Base-by-base conservation (phyloP, 495 filamentous ascomycete species). In the Collariella sp. region DNA sequence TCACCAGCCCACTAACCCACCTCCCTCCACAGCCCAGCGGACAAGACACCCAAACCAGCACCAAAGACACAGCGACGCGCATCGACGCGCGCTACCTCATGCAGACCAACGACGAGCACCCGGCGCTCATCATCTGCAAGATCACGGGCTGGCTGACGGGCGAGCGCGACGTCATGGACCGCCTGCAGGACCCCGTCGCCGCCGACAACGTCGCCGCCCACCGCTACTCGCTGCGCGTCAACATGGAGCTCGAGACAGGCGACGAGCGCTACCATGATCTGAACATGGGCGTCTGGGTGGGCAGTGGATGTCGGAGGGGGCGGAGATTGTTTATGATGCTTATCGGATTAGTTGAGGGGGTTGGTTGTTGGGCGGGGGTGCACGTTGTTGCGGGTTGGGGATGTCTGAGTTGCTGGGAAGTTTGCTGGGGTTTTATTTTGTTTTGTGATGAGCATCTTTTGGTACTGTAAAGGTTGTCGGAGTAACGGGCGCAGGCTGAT, bases 241-340 rank as follows among this genome's bases (percentile, higher is more conserved):
- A 42, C 20, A 55, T 69, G 26, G 46, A 63, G 38, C 53, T 67
- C 22, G 64, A 69, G 50, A 67, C 66, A 2, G 64, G 66, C 20
- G 64, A 69, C 23, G 48, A 53, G 33, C 59, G 66, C 7, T 67
- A 67, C 39, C 44, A 39, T 10, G 44, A 62, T 7, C n/a, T 67
- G 19, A 62, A 60, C 51, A 60, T 48, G 15, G 59, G 57, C 23
- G n/a, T 63, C n/a, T 67, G 60, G 59, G 34, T 62, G 2, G 64
- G 35, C 23, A 63, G 60, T 24, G 66, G 66, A 22, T 62, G 55
- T 22, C 60, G 66, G 7, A 39, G 62, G 22, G 64, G 66, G 62
- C 63, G n/a, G 62, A 67, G 50, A 61, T 69, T 23, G 62, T 67
- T 19, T 69, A 69, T 45, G 64, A 69, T 40, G 65, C 60, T 15